Base-by-base conservation (phyloP, 1,284 basidiomycete genomes). In the Moesziomyces sp. region DNA sequence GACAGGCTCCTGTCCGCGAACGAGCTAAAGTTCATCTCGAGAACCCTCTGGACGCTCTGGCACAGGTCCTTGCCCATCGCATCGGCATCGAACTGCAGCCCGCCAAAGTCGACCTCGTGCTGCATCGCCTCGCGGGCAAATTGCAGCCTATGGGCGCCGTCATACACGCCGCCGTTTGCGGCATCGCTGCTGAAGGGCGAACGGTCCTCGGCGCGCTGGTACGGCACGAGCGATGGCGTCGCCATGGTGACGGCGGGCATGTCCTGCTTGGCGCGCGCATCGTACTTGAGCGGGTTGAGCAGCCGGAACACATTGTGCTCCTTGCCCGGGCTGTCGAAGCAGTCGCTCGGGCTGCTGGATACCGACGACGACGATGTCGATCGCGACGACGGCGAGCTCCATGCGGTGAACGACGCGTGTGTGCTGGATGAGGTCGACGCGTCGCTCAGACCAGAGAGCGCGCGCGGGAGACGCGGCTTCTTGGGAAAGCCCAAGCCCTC, bases 171-270 rank as follows among this genome's bases (percentile, higher is more conserved):
- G 7, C 24, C 18, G 23, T 45, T 46, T 2, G n/a, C 26, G 14
- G 23, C 46, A 43, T 56, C 60, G 30, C 56, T 42, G 6, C 44
- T 33, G 46, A 69, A 63, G 7, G 60, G 60, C 4, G 60, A 63
- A 14, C 30, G 45, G 19, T 59, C 43, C 7, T 14, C 52, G 11
- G 33, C 13, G 18, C 30, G 11, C 9, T 48, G 52, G 13, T 26
- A 8, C 16, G 10, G 26, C 4, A 13, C 13, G 3, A 26, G 21
- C 11, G 54, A 35, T 7, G 46, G 53, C 13, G 58, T 46, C 3
- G 48, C 26, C n/a, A 73, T 50, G 3, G 64, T 73, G n/a, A 73
- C 43, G 9, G 24, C 30, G 10, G 70, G 70, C 70, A 73, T 73
- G 13, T 19, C 28, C 11, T 46, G 28, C 6, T 52, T 46, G 3